Evolutionary conservation across 306 rosid genomes (phyloP).

Genomic region (Crataegus laevigata): DNA sequence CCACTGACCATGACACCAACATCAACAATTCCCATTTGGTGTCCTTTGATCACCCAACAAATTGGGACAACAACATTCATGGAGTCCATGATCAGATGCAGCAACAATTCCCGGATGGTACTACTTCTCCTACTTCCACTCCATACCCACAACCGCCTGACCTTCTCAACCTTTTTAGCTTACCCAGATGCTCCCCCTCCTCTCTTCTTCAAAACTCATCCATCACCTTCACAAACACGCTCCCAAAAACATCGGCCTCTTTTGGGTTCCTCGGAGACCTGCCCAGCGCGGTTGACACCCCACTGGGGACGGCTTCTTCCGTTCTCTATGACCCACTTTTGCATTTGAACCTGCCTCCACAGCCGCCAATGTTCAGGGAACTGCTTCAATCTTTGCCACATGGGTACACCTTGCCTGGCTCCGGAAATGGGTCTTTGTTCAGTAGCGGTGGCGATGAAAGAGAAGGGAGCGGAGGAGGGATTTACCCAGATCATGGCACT

Average conservation of each 20-base stretch:
- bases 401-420: conserved; percentile 55
- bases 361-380: conserved; percentile 68
- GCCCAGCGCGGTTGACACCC: conserved; percentile 24
- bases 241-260: conserved; percentile 26
- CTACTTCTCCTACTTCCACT: neutral
- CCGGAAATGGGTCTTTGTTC: conserved; percentile 40
- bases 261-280: conserved; percentile 45
- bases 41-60: neutral
- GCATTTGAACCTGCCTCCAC: conserved; percentile 80
- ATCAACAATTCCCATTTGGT: conserved; percentile 15
- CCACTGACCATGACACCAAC: conserved; percentile 8
- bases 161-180: conserved; percentile 65
- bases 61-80: conserved; percentile 18
- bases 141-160: conserved; percentile 46
- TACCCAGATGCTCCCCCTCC: conserved; percentile 53
- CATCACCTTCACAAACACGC: conserved; percentile 47
- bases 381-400: conserved; percentile 64
- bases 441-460: conserved; percentile 50
- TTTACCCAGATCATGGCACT: conserved; percentile 29
- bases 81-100: conserved; percentile 4
- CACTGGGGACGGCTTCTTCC: neutral
- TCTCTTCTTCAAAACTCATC: conserved; percentile 40
- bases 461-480: conserved; percentile 36
- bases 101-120: conserved; percentile 29
- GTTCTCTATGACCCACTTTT: conserved; percentile 58